Base-by-base conservation (phyloP, 805 yeast species). In the Groenewaldozyma tartarivorans region DNA sequence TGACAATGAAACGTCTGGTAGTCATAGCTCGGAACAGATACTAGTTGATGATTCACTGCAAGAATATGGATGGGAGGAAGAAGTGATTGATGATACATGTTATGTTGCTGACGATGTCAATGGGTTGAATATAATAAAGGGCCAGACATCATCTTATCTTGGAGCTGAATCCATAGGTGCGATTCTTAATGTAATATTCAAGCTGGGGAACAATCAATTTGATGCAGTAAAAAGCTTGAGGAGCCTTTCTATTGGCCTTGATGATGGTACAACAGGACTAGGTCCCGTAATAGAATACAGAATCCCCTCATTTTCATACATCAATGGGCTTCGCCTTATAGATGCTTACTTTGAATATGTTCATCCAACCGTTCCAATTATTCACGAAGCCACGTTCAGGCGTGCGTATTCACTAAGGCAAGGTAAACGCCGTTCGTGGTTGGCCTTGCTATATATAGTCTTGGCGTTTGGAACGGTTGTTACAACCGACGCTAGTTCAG, bases 21-120 rank as follows among this genome's bases (percentile, higher is more conserved):
- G 18, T 9, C 17, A 20, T 13, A 32, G 17, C 26, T 7, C 16
- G 16, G 20, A 18, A 24, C 32, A 36, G 22, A 19, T n/a, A 4
- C 30, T 36, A 3, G 31, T 22, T 5, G 38, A 24, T 15, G 32
- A 22, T 22, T n/a, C 7, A 11, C 19, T 13, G 7, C 7, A 19
- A n/a, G 38, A 36, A 7, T 36, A 36, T 11, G 38, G 38, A 4
- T 36, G 38, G 38, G 26, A 36, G 17, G 38, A 36, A 18, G 38
- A 36, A 18, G 20, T n/a, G 13, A 7, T 21, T 4, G 19, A 19
- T 4, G 26, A 22, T 36, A n/a, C 9, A n/a, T 20, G 22, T 15
- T 21, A 36, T n/a, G 4, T 21, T 3, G 19, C 38, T 5, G 38
- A 36, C 18, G 38, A 36, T 11, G 38, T 36, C 3, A 36, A 36